A percentile compares a stretch with the other conserved stretches of the same genome.
These are phyloP conservation scores for Aspergillus sp. DNA, from an alignment of 2,329 filamentous ascomycete species.

Conservation along the genomic window DNA sequence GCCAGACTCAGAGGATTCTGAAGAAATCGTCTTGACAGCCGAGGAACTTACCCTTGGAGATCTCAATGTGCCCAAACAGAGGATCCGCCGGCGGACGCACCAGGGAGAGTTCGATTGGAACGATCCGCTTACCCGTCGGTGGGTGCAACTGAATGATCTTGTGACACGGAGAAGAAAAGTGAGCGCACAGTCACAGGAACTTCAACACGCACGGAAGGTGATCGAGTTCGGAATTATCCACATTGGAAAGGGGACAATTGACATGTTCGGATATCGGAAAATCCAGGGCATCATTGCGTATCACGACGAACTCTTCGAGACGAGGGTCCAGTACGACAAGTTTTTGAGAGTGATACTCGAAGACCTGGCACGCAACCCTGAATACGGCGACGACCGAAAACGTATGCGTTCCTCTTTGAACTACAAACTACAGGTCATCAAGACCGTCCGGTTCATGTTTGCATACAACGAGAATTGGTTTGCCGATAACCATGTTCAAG, in stretches of 20 bases:
- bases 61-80: background rate
- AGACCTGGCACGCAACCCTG: background rate
- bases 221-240: background rate
- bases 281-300: background rate
- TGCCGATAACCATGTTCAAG: background rate
- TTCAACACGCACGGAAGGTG: background rate
- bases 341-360: background rate
- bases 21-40: background rate
- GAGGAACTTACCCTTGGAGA: background rate
- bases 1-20: background rate
- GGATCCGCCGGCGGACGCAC: background rate
- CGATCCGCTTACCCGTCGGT: background rate
- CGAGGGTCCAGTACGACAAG: background rate
- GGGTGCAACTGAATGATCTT: background rate
- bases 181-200: background rate
- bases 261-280: background rate
- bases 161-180: background rate
- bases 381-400: background rate
- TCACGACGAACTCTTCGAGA: background rate
- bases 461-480: background rate
- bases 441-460: background rate
- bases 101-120: background rate
- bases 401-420: background rate
- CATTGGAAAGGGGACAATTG: background rate
- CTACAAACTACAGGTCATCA: background rate